A percentile compares a stretch with the other conserved stretches of the same genome.
Evolutionary conservation across 108 stramenopile species (phyloP).

Genomic region (Nitzschia putrida): DNA sequence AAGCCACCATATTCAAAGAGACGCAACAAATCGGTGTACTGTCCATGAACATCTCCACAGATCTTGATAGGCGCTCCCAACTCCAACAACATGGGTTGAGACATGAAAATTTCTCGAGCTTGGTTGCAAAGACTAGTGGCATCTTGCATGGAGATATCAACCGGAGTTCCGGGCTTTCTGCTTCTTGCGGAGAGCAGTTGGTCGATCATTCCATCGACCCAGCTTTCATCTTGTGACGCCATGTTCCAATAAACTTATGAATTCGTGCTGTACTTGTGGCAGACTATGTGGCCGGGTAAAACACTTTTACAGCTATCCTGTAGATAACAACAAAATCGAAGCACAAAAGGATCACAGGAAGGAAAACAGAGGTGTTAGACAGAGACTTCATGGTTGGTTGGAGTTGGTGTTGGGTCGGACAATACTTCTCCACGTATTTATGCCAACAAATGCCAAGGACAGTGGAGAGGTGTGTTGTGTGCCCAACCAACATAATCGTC

Average conservation of each 20-base stretch:
- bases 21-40: constrained; percentile 96
- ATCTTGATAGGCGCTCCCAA: constrained; percentile 99
- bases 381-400: too few relatives aligned
- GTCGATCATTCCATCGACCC: constrained; percentile 92
- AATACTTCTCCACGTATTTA: too few relatives aligned
- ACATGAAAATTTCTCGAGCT: constrained; percentile 91
- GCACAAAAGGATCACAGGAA: too few relatives aligned
- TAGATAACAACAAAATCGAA: not conserved
- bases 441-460: too few relatives aligned
- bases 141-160: constrained; percentile 81
- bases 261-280: not conserved
- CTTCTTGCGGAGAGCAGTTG: constrained; percentile 80
- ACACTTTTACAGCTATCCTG: not conserved
- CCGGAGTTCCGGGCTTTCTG: constrained; percentile 89
- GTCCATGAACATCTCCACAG: constrained; percentile 98
- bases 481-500: too few relatives aligned
- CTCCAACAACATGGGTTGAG: constrained; percentile 97
- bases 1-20: constrained; percentile 98
- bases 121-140: constrained; percentile 83
- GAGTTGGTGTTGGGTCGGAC: too few relatives aligned
- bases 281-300: too few relatives aligned
- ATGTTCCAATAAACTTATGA: not conserved
- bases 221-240: constrained; percentile 66
- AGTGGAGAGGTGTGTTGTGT: too few relatives aligned
- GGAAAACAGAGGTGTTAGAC: too few relatives aligned